These are phyloP conservation scores for Debaryomyces hansenii DNA, from an alignment of 805 yeast genomes.

Conservation along the genomic window DNA sequence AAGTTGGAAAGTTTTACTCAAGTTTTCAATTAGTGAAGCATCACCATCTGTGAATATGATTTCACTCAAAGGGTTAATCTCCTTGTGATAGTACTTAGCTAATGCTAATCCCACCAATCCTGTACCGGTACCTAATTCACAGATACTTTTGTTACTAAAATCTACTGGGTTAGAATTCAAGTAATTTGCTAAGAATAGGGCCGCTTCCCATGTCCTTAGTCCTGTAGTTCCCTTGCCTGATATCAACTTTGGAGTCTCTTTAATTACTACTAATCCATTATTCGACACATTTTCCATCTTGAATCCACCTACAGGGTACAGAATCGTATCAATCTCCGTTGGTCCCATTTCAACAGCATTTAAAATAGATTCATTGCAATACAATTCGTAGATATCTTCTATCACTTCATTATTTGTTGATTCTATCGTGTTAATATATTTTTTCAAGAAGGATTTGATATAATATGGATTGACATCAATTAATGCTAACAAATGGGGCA, in stretches of 20 bases:
- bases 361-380: slow-evolving; percentile 33
- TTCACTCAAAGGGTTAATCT: slow-evolving; percentile 13
- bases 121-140: slow-evolving; percentile 90
- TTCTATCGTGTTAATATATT: slow-evolving; percentile 38
- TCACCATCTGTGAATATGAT: slow-evolving; percentile 71
- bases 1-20: slow-evolving; percentile 43
- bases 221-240: slow-evolving; percentile 87
- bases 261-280: slow-evolving; percentile 33
- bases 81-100: slow-evolving; percentile 20
- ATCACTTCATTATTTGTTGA: slow-evolving; percentile 24
- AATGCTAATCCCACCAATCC: slow-evolving; percentile 68
- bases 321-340: slow-evolving; percentile 37
- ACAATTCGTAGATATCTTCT: slow-evolving; percentile 45
- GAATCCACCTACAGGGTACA: slow-evolving; percentile 30
- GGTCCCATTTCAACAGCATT: slow-evolving; percentile 31
- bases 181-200: slow-evolving; percentile 61
- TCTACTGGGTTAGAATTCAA: slow-evolving; percentile 23
- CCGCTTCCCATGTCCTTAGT: slow-evolving; percentile 91
- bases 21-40: slow-evolving; percentile 48
- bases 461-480: slow-evolving; percentile 50
- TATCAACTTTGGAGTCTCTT: slow-evolving; percentile 63
- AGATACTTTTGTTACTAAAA: slow-evolving; percentile 31
- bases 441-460: slow-evolving; percentile 45
- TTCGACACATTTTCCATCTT: slow-evolving; percentile 9
- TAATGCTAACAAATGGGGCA: slow-evolving; percentile 17